Base-by-base conservation (phyloP, 106 monocot species). In the Amphibolis antarctica region DNA sequence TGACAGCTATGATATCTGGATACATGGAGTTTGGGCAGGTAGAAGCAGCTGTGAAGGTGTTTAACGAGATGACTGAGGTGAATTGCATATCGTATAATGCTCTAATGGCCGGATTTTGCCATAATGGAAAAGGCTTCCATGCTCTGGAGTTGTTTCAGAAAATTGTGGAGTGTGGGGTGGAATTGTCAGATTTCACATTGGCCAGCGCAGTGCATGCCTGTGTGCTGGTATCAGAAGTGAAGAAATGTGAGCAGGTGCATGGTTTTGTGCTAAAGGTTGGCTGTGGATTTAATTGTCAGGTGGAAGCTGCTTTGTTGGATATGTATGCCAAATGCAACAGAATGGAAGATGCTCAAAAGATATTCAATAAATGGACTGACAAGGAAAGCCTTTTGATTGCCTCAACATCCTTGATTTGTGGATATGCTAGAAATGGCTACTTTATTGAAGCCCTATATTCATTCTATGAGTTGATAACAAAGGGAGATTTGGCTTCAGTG, bases 281-380 rank as follows among this genome's bases (percentile, higher is more conserved):
- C 12, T 74, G 71, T 43, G 64, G 53, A 60, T 72, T 63, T 3
- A 71, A 71, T 67, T 15, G 76, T 64, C 69, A 76, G 84, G 57
- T 98, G 17, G 77, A 84, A 56, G 73, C 90, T 28, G 72, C 90
- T 29, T 72, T 98, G 62, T 48, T 98, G 36, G 81, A 90, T 44
- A 90, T 90, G 90, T 98, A 64, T 60, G 53, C 69, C 14, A 84
- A 80, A 69, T 98, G 89, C 67, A 80, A 71, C 21, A 70, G 84
- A 63, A 60, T 83, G 60, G 68, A 80, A 67, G 80, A 82, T 62
- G 86, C 86, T 9, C 27, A 70, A 62, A 76, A 71, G 70, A 72
- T 98, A 22, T 85, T 86, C 29, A 43, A 70, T 11, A 30, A 42
- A 14, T 86, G 80, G 78, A 28, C 42, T 30, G 69, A 79, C 42